Percentiles rank a stretch among this genome's conserved stretches.
Evolutionary conservation across 352 stramenopile genomes (phyloP).

Genomic region (Phytopythium litorale): DNA sequence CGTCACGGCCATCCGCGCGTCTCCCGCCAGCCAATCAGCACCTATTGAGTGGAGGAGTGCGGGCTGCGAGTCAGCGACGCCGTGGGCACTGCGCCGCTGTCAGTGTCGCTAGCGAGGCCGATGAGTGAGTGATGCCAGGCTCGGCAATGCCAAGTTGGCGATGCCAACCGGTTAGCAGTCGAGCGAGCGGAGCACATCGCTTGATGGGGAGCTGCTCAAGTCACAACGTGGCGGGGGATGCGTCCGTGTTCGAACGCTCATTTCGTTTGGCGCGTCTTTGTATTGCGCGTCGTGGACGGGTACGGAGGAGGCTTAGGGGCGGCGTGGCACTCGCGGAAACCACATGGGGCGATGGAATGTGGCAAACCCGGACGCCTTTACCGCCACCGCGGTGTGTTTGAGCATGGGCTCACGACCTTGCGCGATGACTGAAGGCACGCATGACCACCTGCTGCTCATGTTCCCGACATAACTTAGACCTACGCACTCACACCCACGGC

Average conservation of each 20-base stretch:
- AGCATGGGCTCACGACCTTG: neutral
- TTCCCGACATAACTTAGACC: neutral
- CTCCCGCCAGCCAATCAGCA: neutral
- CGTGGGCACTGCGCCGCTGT: neutral
- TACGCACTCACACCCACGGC: neutral
- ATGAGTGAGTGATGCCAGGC: too few relatives aligned
- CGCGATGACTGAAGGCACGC: too few relatives aligned
- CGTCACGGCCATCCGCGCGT: constrained; percentile 3
- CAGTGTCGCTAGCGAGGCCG: too few relatives aligned
- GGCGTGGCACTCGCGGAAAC: neutral
- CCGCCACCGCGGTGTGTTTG: neutral
- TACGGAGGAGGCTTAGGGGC: neutral
- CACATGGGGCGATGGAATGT: neutral
- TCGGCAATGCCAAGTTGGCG: too few relatives aligned
- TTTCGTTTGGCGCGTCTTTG: neutral
- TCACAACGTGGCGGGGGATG: neutral
- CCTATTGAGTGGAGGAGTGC: neutral
- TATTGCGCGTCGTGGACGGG: too few relatives aligned
- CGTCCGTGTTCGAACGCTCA: neutral
- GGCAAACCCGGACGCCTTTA: neutral
- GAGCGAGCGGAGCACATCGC: neutral
- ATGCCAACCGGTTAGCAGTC: too few relatives aligned
- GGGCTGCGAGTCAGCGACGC: neutral
- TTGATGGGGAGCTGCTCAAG: neutral
- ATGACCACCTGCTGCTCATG: neutral